Evolutionary conservation across 1,284 basidiomycete species (phyloP).

Genomic region (Ganoderma leucocontextum): DNA sequence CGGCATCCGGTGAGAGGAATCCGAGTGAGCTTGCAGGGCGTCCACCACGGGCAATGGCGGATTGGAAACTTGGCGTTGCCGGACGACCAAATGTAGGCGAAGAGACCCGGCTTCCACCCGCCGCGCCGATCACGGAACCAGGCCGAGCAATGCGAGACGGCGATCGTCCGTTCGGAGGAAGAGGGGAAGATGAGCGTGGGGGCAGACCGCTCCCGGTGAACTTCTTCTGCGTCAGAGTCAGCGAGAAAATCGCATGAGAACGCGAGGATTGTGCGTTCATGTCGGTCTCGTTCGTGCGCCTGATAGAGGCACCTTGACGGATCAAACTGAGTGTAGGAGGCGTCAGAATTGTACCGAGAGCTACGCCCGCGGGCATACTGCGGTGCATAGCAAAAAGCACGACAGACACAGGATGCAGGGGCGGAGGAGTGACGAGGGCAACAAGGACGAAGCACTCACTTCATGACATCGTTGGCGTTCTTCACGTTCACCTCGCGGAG

Average conservation of each 20-base stretch:
- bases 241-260: slow-evolving; percentile 98
- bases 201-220: slow-evolving; percentile 71
- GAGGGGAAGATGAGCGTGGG: slow-evolving; percentile 77
- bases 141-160: slow-evolving; percentile 82
- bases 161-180: slow-evolving; percentile 74
- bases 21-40: slow-evolving; percentile 83
- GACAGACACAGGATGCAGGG: slow-evolving; percentile 8
- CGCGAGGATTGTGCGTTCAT: slow-evolving; percentile 99
- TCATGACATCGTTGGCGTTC: slow-evolving; percentile 90
- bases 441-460: slow-evolving; percentile 56
- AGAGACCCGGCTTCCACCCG: slow-evolving; percentile 59
- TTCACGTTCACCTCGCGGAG: slow-evolving; percentile 90
- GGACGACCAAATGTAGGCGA: slow-evolving; percentile 82
- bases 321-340: slow-evolving; percentile 52
- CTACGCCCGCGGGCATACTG: not conserved
- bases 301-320: slow-evolving; percentile 87
- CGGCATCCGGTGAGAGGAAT: slow-evolving; percentile 56
- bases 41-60: slow-evolving; percentile 76
- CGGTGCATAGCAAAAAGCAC: not conserved
- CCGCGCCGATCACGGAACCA: slow-evolving; percentile 67
- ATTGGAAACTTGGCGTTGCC: slow-evolving; percentile 76
- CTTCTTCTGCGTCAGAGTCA: slow-evolving; percentile 92
- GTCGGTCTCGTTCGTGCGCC: slow-evolving; percentile 96
- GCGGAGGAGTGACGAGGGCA: slow-evolving; percentile 15
- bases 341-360: slow-evolving; percentile 3